Evolutionary conservation across 2,329 filamentous ascomycete species (phyloP), one percentile per base, ranked within the genome.

Genomic region (Talaromyces funiculosus): DNA sequence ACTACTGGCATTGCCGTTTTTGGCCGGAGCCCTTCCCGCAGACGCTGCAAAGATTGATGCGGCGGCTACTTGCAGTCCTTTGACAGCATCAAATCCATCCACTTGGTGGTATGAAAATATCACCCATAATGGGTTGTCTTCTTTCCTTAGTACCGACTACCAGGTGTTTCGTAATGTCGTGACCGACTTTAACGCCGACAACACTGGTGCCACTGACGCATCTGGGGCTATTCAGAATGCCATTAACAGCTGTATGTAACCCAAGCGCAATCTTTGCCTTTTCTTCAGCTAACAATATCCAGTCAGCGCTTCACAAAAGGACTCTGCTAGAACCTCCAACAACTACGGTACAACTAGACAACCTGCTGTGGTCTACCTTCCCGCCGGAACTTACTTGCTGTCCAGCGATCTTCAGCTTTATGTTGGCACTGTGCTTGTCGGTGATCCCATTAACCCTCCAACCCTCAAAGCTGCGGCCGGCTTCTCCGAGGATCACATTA

Each of bases 81-180:
- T 31, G 62, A 67, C 35, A 20, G 51, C 47, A 9, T 37, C 54
- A 5, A 55, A 47, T 14, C 61, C 59, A 6, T 49, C 53, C 2
- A 33, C 57, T 12, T 59, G 60, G 56, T 67, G 70, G 70, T 71
- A 71, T 51, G 69, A 70, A 33, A 61, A 63, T n/a, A 68, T 71
- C 42, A 62, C 62, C 18, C 70, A 72, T 40, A 65, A 71, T 55
- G 70, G 67, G 4, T 53, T 70, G 38, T 70, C 69, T 0, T 71
- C 69, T 1, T 72, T 68, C 47, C 53, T 71, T 26, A 73, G 71
- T 35, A 57, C 64, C 43, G 67, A 67, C 31, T 75, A 74, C 61
- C 65, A 62, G 4, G 72, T 75, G n/a, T 73, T 74, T 37, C 71
- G 72, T 5, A 73, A 75, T 53, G 71, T 72, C 3, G 72, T 75